Conservation (phyloP, 805 yeast species). For the Candida saitoana region DNA sequence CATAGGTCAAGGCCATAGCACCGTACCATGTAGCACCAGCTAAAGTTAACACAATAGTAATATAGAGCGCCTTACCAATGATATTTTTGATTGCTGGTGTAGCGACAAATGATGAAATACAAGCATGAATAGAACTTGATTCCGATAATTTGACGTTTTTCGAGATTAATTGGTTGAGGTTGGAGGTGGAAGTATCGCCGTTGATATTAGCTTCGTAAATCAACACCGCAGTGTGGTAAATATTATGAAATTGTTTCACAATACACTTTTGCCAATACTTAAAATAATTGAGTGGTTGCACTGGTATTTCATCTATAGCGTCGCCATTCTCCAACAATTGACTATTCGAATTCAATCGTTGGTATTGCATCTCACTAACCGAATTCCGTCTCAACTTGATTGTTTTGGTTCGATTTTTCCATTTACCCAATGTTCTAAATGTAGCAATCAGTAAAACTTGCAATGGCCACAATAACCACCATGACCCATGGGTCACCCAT, state of each 20-base stretch:
- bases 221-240: constrained; percentile 40
- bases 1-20: constrained; percentile 75
- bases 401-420: constrained; percentile 13
- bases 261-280: constrained; percentile 32
- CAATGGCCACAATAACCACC: constrained; percentile 70
- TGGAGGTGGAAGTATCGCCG: constrained; percentile 27
- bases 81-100: constrained; percentile 51
- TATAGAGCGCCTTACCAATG: constrained; percentile 34
- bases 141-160: constrained; percentile 34
- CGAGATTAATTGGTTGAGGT: constrained; percentile 31
- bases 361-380: constrained; percentile 12
- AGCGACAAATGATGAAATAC: constrained; percentile 31
- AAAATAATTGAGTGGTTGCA: constrained; percentile 12
- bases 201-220: constrained; percentile 40
- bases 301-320: background rate
- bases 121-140: constrained; percentile 27
- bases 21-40: constrained; percentile 88
- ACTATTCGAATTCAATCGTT: constrained; percentile 25
- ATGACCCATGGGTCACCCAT: constrained; percentile 71
- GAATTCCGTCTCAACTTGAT: constrained; percentile 5
- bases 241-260: constrained; percentile 41
- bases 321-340: constrained; percentile 9
- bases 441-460: constrained; percentile 52
- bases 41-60: constrained; percentile 57
- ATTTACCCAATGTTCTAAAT: constrained; percentile 37